Evolutionary conservation across 129 eudicot species (phyloP), one percentile per base, ranked within the genome.

Genomic region (Saposhnikovia divaricata): DNA sequence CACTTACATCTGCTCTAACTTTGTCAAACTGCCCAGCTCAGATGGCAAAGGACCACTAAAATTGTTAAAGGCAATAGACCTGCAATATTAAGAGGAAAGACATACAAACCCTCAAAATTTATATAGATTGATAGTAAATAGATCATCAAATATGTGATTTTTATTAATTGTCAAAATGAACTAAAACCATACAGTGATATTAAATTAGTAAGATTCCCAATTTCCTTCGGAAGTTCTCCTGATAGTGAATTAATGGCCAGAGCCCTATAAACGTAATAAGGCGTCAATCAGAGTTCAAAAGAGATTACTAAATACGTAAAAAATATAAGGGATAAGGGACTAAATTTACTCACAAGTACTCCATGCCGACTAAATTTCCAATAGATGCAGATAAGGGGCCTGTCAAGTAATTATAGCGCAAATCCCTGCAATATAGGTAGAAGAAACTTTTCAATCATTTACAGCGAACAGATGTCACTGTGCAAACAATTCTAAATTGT

Each of bases 21-120:
- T 80, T 42, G 21, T 79, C 53, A 87, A 79, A 79, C 90, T 88
- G 65, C 97, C 97, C 44, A 91, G 83, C 81, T 85, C 93, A 40
- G 89, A 77, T 81, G 97, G 98, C 47, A 91, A 76, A 37, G 92
- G 83, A 53, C 97, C 98, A 78, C 82, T 79, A 83, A 91, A 93
- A 74, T 87, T 91, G 76, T 89, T 91, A 42, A 84, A 76, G 76
- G 86, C 74, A 77, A 89, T 21, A 31, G 83, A 77, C 79, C 98
- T 91, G 84, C 80, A 74, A 84, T 57, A 63, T 72, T 31, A 68
- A 68, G 77, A 59, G 37, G 75, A n/a, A 19, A 16, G 37, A 0
- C 5, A 78, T 43, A 59, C 34, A n/a, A n/a, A 65, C 2, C 6
- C 0, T 3, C 37, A 6, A 71, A n/a, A 5, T 28, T 37, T 12